A percentile compares a stretch with the other conserved stretches of the same genome.
phyloP scores from a whole-genome alignment of 2,329 filamentous ascomycete genomes.

The Colletotrichum sp. region DNA sequence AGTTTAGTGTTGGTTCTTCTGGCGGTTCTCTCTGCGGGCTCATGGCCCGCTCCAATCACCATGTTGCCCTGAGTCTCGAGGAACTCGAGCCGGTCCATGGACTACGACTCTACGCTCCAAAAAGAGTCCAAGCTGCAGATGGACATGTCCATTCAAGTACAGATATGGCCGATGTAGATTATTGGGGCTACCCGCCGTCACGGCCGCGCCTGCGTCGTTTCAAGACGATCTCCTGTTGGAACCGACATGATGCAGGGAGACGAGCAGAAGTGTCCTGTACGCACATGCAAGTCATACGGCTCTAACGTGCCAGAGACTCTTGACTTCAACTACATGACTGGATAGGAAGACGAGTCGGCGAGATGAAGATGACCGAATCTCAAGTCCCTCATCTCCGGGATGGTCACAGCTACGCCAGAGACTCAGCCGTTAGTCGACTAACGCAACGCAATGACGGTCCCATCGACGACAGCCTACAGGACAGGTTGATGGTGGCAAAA shows the following conservation, averaged over 20 bases:
- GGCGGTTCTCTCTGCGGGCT: neutral
- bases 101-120: neutral
- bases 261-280: conserved; percentile 10
- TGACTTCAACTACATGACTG: neutral
- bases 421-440: neutral
- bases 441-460: neutral
- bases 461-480: neutral
- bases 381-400: conserved; percentile 5
- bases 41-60: conserved; percentile 15
- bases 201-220: conserved; percentile 20
- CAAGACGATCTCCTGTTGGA: conserved; percentile 16
- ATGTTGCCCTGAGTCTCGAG: conserved; percentile 11
- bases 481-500: neutral
- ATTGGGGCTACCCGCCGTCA: conserved; percentile 1
- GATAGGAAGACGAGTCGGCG: neutral
- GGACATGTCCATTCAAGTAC: neutral
- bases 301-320: neutral
- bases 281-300: conserved; percentile 18
- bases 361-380: neutral
- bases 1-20: neutral
- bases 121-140: conserved; percentile 5
- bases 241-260: conserved; percentile 16
- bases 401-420: neutral
- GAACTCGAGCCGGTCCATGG: neutral
- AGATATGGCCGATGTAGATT: neutral